Base-by-base conservation (phyloP, 192 early-diverging fungal species). In the Coemansia sp. region DNA sequence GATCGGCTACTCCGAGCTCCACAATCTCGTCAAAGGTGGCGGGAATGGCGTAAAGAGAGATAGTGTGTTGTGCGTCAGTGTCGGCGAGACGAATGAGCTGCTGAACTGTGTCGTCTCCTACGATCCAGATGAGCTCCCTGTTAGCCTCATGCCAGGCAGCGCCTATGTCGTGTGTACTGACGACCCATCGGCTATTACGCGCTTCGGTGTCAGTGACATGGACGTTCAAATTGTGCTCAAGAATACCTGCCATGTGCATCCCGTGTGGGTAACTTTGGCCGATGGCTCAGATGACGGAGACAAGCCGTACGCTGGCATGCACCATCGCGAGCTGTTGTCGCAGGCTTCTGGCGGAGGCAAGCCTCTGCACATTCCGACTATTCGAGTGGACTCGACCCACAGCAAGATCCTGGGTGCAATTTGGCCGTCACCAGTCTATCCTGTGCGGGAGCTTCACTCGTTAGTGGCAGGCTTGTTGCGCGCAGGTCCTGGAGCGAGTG, bases 111-210 rank as follows among this genome's bases (percentile, higher is more conserved):
- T 62, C 8, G n/a, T 76, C 11, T 19, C 46, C 1, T 70, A 41
- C 37, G 11, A 38, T 8, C 63, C 58, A 1, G 53, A 17, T 1
- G n/a, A 67, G 32, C 17, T 62, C 15, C 60, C 68, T 3, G 64
- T 39, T 4, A 27, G 33, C 12, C 53, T 76, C 34, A 53, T 53
- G 2, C 21, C 63, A 3, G 68, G 64, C 2, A 46, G 48, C 27
- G 68, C 74, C 0, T 76, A 67, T 36, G 42, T 67, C 8, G 17
- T 76, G 15, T 76, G 74, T 26, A 22, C 62, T 12, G 21, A 22
- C n/a, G 34, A 38, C 26, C 29, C 38, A n/a, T 8, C 55, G 8
- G 17, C 18, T 5, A 27, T 43, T 53, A 24, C 21, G 38, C 37
- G 36, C 36, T 39, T 7, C 22, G n/a, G 6, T 14, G 2, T 24